Percentiles rank a stretch among this genome's conserved stretches.
Conservation (phyloP, 192 early-diverging fungal species). For the Paraglomus occultum region DNA sequence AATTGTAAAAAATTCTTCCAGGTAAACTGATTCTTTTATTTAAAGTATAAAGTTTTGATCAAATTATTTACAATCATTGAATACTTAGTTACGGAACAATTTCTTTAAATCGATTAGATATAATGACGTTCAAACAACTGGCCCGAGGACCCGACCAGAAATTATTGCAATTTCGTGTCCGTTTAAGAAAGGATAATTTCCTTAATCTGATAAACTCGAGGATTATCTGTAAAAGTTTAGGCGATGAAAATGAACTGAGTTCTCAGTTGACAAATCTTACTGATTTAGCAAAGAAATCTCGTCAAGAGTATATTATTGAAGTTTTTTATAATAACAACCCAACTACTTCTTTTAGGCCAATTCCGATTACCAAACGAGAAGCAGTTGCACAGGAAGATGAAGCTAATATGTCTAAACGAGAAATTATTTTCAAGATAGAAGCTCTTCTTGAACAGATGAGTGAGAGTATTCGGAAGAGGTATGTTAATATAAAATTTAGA, state of each 20-base stretch:
- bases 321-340: conserved; percentile 16
- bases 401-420: neutral
- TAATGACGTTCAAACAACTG: conserved; percentile 13
- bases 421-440: conserved; percentile 22
- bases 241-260: neutral
- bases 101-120: conserved; percentile 7
- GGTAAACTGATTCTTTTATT: neutral
- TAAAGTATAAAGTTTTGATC: neutral
- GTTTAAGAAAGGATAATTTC: conserved; percentile 12
- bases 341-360: conserved; percentile 23
- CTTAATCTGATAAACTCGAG: neutral
- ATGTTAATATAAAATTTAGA: neutral
- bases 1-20: conserved; percentile 21
- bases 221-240: neutral
- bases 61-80: neutral
- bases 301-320: conserved; percentile 22
- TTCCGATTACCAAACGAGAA: conserved; percentile 23
- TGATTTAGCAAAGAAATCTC: neutral
- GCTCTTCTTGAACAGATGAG: conserved; percentile 15
- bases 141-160: conserved; percentile 9
- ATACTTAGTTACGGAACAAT: neutral
- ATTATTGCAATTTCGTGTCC: neutral
- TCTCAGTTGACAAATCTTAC: neutral
- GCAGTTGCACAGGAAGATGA: neutral
- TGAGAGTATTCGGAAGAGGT: neutral